These are phyloP conservation scores for Lentinula sp. DNA, from an alignment of 768 basidiomycete species.

Conservation along the genomic window DNA sequence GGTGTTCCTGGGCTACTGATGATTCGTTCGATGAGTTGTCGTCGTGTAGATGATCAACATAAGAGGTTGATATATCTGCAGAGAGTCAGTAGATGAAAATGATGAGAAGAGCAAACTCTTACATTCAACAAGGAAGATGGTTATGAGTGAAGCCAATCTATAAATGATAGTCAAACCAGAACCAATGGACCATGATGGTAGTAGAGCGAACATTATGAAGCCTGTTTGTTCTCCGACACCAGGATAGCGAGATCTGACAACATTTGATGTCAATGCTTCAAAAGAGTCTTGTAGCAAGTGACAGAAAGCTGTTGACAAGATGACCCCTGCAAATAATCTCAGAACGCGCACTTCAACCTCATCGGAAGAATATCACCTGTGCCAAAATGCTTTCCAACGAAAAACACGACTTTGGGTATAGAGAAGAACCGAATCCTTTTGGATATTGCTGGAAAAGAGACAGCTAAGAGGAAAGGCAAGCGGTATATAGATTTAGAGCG, in stretches of 20 bases:
- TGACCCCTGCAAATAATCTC: constrained; percentile 36
- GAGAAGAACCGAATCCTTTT: constrained; percentile 42
- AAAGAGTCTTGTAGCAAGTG: constrained; percentile 79
- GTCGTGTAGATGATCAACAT: constrained; percentile 65
- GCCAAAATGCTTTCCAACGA: constrained; percentile 85
- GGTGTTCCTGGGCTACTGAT: constrained; percentile 11
- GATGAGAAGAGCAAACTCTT: constrained; percentile 19
- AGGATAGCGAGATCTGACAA: constrained; percentile 39
- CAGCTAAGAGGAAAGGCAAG: constrained; percentile 33
- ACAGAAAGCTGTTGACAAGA: constrained; percentile 77
- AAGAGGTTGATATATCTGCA: constrained; percentile 67
- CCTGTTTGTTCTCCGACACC: constrained; percentile 56
- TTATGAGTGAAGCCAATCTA: constrained; percentile 58
- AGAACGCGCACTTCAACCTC: neutral
- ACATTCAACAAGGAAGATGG: constrained; percentile 82
- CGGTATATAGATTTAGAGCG: neutral
- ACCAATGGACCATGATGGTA: neutral
- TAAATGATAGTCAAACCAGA: neutral
- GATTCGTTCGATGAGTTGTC: constrained; percentile 40
- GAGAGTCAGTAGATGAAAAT: constrained; percentile 1
- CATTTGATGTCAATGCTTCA: constrained; percentile 42
- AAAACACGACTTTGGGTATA: constrained; percentile 67
- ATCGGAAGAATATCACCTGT: constrained; percentile 38
- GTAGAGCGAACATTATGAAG: constrained; percentile 56
- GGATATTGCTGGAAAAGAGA: constrained; percentile 66